Evolutionary conservation across 768 basidiomycete species (phyloP).

Genomic region (Suillus placidus): DNA sequence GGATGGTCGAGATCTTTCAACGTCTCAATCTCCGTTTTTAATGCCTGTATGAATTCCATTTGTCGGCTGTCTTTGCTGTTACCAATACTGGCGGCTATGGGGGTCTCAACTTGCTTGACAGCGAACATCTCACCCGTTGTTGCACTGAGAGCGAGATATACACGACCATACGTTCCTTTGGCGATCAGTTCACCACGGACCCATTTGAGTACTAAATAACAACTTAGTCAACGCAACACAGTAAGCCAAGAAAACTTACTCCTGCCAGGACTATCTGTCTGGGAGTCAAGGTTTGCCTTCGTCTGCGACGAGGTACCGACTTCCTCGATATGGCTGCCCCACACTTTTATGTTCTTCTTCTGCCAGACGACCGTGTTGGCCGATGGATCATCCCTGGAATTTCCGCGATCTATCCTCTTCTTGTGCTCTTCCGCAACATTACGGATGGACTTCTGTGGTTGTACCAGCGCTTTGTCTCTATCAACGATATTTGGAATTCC

Average conservation of each 20-base stretch:
- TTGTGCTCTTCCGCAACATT: conserved; percentile 89
- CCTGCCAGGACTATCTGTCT: conserved; percentile 57
- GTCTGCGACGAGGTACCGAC: conserved; percentile 72
- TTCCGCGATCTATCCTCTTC: conserved; percentile 66
- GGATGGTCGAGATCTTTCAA: conserved; percentile 96
- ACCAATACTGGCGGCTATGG: conserved; percentile 68
- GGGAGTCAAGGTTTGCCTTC: conserved; percentile 60
- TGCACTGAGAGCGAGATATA: conserved; percentile 94
- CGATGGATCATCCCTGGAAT: conserved; percentile 56
- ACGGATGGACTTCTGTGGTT: conserved; percentile 88
- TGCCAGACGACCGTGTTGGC: conserved; percentile 55
- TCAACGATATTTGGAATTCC: conserved; percentile 37
- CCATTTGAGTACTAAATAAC: conserved; percentile 86
- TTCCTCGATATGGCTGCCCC: conserved; percentile 92
- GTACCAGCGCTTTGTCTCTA: conserved; percentile 45
- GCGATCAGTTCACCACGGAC: conserved; percentile 97
- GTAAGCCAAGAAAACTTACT: conserved; percentile 51
- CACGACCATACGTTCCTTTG: conserved; percentile 94
- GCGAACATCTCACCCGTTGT: conserved; percentile 99
- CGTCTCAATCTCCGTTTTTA: conserved; percentile 95
- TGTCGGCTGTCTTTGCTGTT: conserved; percentile 93
- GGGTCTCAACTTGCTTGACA: conserved; percentile 97
- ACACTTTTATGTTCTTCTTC: conserved; percentile 90
- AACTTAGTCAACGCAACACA: conserved; percentile 19
- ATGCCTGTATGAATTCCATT: conserved; percentile 80